These are phyloP conservation scores for Metschnikowia orientalis DNA, from an alignment of 805 yeast genomes.

Conservation along the genomic window DNA sequence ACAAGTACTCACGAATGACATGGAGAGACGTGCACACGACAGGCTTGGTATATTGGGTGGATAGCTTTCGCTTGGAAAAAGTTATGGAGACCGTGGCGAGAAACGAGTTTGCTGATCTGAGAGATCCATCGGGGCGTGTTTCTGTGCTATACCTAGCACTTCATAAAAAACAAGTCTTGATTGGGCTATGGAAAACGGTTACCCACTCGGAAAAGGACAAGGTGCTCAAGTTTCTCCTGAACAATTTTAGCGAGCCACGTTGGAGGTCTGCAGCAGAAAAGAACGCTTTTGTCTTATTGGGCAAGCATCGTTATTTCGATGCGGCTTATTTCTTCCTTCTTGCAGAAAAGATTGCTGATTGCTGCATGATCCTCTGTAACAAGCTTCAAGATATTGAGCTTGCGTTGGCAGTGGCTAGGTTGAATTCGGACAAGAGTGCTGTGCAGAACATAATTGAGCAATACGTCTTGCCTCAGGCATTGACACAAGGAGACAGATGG, in stretches of 20 bases:
- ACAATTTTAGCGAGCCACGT: conserved; percentile 69
- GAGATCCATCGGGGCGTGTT: conserved; percentile 68
- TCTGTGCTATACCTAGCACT: conserved; percentile 76
- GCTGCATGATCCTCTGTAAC: conserved; percentile 65
- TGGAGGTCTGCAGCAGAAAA: conserved; percentile 90
- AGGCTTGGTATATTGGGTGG: conserved; percentile 70
- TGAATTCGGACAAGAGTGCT: conserved; percentile 41
- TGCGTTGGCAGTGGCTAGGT: conserved; percentile 77
- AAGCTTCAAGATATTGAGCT: conserved; percentile 66
- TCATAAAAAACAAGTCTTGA: conserved; percentile 66
- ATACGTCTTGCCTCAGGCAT: conserved; percentile 52
- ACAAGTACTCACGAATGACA: conserved; percentile 42
- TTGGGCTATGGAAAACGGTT: conserved; percentile 78
- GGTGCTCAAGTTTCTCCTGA: conserved; percentile 68
- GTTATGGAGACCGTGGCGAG: conserved; percentile 68
- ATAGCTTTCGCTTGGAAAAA: conserved; percentile 24
- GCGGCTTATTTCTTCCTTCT: conserved; percentile 87
- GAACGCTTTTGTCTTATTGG: conserved; percentile 84
- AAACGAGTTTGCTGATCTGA: conserved; percentile 55
- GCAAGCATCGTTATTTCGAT: conserved; percentile 81
- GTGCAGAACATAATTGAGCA: conserved; percentile 46
- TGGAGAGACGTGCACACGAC: conserved; percentile 60
- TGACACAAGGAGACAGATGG: conserved; percentile 73
- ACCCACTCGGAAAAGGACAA: conserved; percentile 80
- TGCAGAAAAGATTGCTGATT: conserved; percentile 71